Conservation (phyloP, 73 alveolate species). For the Paraurostyla sp. region DNA sequence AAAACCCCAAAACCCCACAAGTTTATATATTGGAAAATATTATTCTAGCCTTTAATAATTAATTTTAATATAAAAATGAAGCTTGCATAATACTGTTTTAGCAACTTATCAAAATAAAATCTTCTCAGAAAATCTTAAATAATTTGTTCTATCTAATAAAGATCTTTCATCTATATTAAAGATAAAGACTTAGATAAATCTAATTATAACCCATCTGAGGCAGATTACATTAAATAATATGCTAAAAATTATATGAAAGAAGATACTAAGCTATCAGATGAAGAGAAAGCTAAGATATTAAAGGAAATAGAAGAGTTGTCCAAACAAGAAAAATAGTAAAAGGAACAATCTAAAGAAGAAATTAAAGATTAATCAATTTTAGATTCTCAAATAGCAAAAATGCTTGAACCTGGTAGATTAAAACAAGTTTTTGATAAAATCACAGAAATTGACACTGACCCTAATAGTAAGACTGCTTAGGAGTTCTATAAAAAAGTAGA, state of each 20-base stretch:
- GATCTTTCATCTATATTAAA: conserved; percentile 49
- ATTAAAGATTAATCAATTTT: neutral
- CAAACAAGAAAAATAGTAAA: neutral
- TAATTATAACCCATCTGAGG: conserved; percentile 57
- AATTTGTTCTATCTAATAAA: neutral
- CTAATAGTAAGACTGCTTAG: conserved; percentile 49
- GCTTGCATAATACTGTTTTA: too few species aligned
- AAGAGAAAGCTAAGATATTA: conserved; percentile 18
- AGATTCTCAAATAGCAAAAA: neutral
- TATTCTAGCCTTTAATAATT: too few species aligned
- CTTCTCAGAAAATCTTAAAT: too few species aligned
- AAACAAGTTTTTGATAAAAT: conserved; percentile 27
- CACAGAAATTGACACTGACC: conserved; percentile 58
- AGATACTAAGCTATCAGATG: conserved; percentile 33
- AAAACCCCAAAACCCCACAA: too few species aligned
- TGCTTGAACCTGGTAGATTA: conserved; percentile 27
- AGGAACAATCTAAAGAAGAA: neutral
- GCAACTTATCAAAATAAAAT: too few species aligned
- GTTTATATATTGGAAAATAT: too few species aligned
- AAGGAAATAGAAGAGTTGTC: conserved; percentile 33
- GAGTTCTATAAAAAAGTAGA: conserved; percentile 60
- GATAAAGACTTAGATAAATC: conserved; percentile 63
- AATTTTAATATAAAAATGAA: too few species aligned
- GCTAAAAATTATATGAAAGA: conserved; percentile 22
- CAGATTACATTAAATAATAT: conserved; percentile 45